Percentiles rank a stretch among this genome's conserved stretches.
Conservation (phyloP, 2,329 filamentous ascomycete species). For the Berkeleyomyces rouxiae region DNA sequence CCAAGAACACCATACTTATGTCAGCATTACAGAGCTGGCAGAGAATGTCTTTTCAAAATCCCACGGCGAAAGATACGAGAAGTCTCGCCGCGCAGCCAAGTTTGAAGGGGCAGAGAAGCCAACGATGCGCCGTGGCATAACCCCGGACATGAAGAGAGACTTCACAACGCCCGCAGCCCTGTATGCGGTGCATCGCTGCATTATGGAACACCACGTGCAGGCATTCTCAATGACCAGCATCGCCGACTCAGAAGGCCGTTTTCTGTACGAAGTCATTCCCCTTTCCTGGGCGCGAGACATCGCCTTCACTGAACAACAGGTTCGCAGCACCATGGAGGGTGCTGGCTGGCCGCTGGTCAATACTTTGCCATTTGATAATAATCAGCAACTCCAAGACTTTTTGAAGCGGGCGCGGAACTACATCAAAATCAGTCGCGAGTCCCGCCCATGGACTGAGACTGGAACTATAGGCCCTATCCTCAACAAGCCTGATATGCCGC, state of each 20-base stretch:
- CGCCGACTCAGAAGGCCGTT: conserved; percentile 22
- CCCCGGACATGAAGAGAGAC: not conserved
- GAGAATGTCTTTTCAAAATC: conserved; percentile 15
- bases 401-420: conserved; percentile 30
- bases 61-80: not conserved
- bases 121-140: not conserved
- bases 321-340: conserved; percentile 16
- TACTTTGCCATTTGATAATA: conserved; percentile 11
- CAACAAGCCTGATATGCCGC: not conserved
- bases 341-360: conserved; percentile 13
- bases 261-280: conserved; percentile 41
- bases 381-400: conserved; percentile 26
- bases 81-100: not conserved
- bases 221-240: conserved; percentile 35
- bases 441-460: conserved; percentile 31
- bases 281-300: conserved; percentile 19
- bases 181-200: conserved; percentile 53
- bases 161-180: conserved; percentile 30
- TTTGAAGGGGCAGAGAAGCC: not conserved
- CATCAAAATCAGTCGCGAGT: conserved; percentile 35
- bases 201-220: conserved; percentile 41
- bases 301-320: conserved; percentile 20
- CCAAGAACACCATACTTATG: conserved; percentile 24
- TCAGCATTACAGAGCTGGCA: conserved; percentile 36
- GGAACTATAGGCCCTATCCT: conserved; percentile 27